Evolutionary conservation across 169 alveolate genomes (phyloP).

Genomic region (Plasmodium sp.): DNA sequence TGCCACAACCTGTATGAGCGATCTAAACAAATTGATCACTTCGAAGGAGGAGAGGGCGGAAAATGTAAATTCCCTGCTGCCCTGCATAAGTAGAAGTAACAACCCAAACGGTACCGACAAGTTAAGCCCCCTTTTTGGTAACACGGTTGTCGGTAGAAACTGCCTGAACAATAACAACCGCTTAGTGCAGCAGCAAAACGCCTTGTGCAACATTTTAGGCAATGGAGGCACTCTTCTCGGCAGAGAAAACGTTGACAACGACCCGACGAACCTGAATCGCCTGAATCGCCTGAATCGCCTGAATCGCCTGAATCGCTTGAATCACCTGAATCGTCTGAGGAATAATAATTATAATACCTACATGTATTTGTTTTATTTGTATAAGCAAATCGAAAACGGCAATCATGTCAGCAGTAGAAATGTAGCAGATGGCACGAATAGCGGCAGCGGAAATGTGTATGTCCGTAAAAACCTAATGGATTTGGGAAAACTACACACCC

Average conservation of each 20-base stretch:
- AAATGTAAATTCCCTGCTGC: not conserved
- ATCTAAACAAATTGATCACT: not conserved
- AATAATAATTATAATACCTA: slow-evolving; percentile 24
- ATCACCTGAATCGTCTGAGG: not conserved
- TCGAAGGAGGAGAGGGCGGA: not conserved
- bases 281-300: not conserved
- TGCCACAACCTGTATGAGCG: not conserved
- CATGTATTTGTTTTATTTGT: slow-evolving; percentile 8
- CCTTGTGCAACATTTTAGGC: not conserved
- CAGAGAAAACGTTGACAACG: not conserved
- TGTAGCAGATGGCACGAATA: not conserved
- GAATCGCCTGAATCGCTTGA: too few species aligned
- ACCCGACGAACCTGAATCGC: not conserved
- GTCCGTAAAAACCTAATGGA: not conserved
- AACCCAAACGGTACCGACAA: not conserved
- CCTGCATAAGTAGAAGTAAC: not conserved
- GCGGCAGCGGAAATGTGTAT: not conserved
- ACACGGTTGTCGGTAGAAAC: not conserved
- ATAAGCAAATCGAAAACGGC: slow-evolving; percentile 5
- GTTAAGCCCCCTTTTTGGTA: not conserved
- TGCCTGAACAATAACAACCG: not conserved
- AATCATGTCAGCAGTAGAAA: not conserved
- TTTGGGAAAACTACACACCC: not conserved
- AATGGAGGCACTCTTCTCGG: not conserved
- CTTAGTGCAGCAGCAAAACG: not conserved